Evolutionary conservation across 73 alveolate genomes (phyloP).

Genomic region (Symbiodinium natans): DNA sequence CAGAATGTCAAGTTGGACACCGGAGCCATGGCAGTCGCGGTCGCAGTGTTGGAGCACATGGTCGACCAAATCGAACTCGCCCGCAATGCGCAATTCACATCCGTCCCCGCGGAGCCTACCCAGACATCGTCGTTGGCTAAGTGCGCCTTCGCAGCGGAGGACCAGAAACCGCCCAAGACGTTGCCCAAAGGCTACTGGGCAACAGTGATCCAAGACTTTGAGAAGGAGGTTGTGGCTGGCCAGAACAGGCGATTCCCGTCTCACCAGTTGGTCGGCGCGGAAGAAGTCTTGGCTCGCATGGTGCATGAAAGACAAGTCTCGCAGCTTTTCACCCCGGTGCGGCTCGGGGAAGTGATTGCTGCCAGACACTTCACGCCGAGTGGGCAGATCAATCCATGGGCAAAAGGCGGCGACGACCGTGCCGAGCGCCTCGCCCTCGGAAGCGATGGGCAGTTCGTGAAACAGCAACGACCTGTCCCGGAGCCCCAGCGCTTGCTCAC

Average conservation of each 20-base stretch:
- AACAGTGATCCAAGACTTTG: background rate
- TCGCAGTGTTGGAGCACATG: background rate
- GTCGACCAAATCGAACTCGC: background rate
- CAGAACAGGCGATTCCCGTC: background rate
- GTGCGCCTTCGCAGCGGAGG: background rate
- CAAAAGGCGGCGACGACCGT: background rate
- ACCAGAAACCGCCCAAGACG: background rate
- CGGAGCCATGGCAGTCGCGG: background rate
- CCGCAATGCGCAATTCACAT: background rate
- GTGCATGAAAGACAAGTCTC: background rate
- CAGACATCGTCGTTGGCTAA: background rate
- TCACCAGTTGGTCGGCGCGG: slow-evolving; percentile 1
- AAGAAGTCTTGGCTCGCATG: background rate
- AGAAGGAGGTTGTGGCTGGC: background rate
- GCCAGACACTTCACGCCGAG: background rate
- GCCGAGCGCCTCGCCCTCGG: background rate
- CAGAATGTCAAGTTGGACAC: background rate
- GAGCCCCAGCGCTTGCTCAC: background rate
- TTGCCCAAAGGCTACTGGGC: slow-evolving; percentile 5
- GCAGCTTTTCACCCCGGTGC: background rate
- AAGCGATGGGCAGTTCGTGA: background rate
- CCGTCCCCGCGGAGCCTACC: background rate
- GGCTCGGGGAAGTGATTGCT: background rate
- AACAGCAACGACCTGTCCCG: background rate
- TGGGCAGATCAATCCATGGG: background rate